Evolutionary conservation across 2,329 filamentous ascomycete genomes (phyloP), one percentile per base, ranked within the genome.

Genomic region (Xylaria sp.): DNA sequence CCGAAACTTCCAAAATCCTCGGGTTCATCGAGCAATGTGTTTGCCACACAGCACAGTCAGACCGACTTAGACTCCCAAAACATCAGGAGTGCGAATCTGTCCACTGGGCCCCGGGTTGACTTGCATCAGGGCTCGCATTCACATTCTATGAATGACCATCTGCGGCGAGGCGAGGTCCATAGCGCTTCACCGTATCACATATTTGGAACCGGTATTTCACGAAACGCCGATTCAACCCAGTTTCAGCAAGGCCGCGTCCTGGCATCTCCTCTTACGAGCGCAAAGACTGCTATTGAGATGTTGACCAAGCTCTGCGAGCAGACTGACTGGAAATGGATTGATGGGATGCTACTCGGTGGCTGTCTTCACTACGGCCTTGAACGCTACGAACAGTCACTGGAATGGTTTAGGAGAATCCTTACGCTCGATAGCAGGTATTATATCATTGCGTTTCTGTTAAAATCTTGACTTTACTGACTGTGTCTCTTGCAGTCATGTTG

Each of bases 281-380:
- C 91, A 7, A 82, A 80, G 52, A 78, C 82, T 5, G 89, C 89
- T 2, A 75, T 96, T 18, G 84, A 90, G 44, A 84, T 91, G 68
- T 79, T 96, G 18, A 86, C 84, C 13, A 84, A 80, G 64, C 76
- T 95, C 5, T 96, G 91, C 70, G 85, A 89, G 68, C 88, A 93
- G 71, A 91, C 88, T 68, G 82, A 81, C 8, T 94, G 91, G 90
- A 83, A 86, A 67, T 99, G 94, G 94, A 83, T 92, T 56, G 93
- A 97, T 70, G 94, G 94, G 1, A 92, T 97, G 79, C 79, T 97
- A 46, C 79, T 97, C 5, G 91, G 90, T 46, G 94, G 94, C 1
- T 97, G 94, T 75, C 79, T 99, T 59, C 88, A 93, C 54, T 97
- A 97, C 76, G 92, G 90, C 6, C 76, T 97, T 11, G 91, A 91